phyloP scores from a whole-genome alignment of 2,329 filamentous ascomycete genomes.

The Coccinonectria pachysandricola region DNA sequence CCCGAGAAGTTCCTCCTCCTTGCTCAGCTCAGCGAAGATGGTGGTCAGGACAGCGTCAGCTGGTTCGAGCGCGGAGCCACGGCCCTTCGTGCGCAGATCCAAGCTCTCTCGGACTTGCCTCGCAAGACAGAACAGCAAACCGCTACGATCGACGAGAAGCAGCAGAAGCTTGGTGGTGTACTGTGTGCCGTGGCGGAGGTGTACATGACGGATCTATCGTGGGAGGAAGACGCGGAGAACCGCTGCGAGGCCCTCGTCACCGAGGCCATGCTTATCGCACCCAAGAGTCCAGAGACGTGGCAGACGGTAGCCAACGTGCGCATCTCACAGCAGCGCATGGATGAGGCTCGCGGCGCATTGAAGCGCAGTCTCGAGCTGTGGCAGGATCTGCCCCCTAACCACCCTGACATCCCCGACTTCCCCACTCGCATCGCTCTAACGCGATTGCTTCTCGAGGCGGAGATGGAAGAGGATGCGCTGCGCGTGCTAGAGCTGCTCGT shows the following conservation, averaged over 20 bases:
- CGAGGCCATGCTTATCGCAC: slow-evolving; percentile 78
- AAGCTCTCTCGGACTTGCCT: slow-evolving; percentile 42
- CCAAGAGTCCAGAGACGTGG: slow-evolving; percentile 75
- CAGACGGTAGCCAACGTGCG: slow-evolving; percentile 91
- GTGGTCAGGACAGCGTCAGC: slow-evolving; percentile 52
- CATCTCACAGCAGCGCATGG: slow-evolving; percentile 71
- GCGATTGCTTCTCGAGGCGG: slow-evolving; percentile 80
- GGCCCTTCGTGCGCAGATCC: slow-evolving; percentile 62
- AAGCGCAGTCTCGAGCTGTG: slow-evolving; percentile 71
- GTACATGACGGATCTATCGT: slow-evolving; percentile 97
- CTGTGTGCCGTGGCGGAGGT: slow-evolving; percentile 91
- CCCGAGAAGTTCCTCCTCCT: slow-evolving; percentile 93
- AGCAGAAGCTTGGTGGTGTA: slow-evolving; percentile 75
- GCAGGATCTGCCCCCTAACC: slow-evolving; percentile 64
- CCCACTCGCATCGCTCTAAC: slow-evolving; percentile 74
- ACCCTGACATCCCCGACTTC: slow-evolving; percentile 72
- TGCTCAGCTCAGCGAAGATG: slow-evolving; percentile 73
- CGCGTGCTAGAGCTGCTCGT: slow-evolving; percentile 77
- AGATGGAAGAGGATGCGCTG: slow-evolving; percentile 75
- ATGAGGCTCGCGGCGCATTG: slow-evolving; percentile 73
- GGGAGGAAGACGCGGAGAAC: slow-evolving; percentile 81
- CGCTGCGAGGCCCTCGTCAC: slow-evolving; percentile 83
- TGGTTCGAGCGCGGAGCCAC: slow-evolving; percentile 64
- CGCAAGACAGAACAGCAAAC: slow-evolving; percentile 30
- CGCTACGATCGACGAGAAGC: slow-evolving; percentile 52